Evolutionary conservation across 2,329 filamentous ascomycete species (phyloP), one percentile per base, ranked within the genome.

Genomic region (Fusarium abutilonis): DNA sequence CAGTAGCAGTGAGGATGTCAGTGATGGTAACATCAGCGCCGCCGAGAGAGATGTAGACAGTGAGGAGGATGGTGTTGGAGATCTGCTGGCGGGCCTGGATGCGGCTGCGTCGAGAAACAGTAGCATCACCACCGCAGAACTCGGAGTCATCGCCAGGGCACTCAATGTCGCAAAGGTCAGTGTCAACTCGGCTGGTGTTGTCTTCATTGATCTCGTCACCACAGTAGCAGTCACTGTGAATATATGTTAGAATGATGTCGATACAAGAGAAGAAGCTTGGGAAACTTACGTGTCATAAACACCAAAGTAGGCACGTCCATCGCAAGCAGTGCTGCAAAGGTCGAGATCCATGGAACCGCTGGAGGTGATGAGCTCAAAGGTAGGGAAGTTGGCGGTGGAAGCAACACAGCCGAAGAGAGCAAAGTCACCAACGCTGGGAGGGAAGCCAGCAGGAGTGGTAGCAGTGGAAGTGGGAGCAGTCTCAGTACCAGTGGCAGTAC

Each of bases 391-490:
- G 0, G 38, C 48, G 2, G 40, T 15, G 3, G 69, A 72, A 13
- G 46, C 41, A 34, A 66, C 59, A 50, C 74, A 76, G 42, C 73
- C 74, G 26, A 64, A 63, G 35, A 70, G 48, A 17, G 51, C 41
- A 54, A 72, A 74, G 52, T 64, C 57, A 6, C 50, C 53, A 3
- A 69, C 36, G 4, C 23, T 13, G 3, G 35, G 19, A 7, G 73
- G 72, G 56, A 70, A 57, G 36, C 58, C 21, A 41, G 56, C 2
- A 39, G 52, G 43, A 6, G 55, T 47, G 6, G 61, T 63, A 38
- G 53, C 55, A 34, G 76, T 68, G 38, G 73, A 56, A 15, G 63
- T 71, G 26, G 75, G 53, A 29, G 63, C 70, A 39, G 66, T 72
- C 19, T 69, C 68, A 6, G 72, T 69, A 4, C 69, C 68, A 0